Base-by-base conservation (phyloP, 768 basidiomycete species). In the Hirschioporus abietinus region DNA sequence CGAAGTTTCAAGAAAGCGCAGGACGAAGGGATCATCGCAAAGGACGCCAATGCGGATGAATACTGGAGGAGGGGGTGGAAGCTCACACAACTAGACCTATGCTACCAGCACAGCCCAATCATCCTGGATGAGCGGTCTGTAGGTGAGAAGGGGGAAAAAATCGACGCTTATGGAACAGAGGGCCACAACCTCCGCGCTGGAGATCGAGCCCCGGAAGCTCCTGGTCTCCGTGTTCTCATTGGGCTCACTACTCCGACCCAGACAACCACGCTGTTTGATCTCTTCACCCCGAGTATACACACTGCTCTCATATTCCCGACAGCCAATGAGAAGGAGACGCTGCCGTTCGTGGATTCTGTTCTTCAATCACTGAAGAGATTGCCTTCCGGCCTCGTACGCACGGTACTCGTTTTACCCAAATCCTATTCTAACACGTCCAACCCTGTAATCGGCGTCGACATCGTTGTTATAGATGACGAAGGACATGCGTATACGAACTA, bases 81-180 rank as follows among this genome's bases (percentile, higher is more conserved):
- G 1, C 66, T 83, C 7, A 69, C 73, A n/a, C 82, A 83, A 72
- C 79, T 85, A 35, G 84, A 83, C 7, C 76, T 86, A 58, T 86
- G 86, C 72, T 86, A 82, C 69, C 78, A 86, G 8, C 79, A 80
- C 73, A 86, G 85, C 70, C 68, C 80, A 0, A 77, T 85, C 25
- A 75, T 86, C 0, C 25, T 82, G 17, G 85, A 86, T 64, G 79
- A 81, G 66, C 74, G 75, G 35, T 70, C 35, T 7, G 67, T 67
- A 0, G 70, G 67, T 1, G 72, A 70, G n/a, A 67, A 79, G 27
- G 66, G 36, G 23, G 42, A 3, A 2, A 25, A 12, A 5, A 9
- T 9, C 20, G 70, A 58, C 62, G 66, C 64, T 63, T 74, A 75
- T 61, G 64, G 71, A 7, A 65, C 63, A 17, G 66, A 66, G 4